Evolutionary conservation across 148 eudicot species (phyloP).

Genomic region (Rhododendron mucronatum): DNA sequence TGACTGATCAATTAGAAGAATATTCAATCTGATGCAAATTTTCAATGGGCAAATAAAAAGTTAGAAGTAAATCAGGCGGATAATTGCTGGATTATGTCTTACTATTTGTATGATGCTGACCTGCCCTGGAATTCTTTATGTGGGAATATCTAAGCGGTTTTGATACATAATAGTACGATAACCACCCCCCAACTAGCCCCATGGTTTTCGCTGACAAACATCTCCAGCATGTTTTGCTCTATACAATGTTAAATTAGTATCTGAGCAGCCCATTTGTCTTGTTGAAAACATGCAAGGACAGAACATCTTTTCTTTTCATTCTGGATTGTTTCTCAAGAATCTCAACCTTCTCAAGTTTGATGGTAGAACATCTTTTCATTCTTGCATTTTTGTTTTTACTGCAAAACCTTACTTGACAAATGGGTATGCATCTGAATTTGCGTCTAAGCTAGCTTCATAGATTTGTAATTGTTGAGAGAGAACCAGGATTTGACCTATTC

Average conservation of each 20-base stretch:
- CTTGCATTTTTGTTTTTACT: background rate
- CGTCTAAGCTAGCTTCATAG: background rate
- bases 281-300: background rate
- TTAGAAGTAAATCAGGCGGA: background rate
- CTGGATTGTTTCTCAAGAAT: background rate
- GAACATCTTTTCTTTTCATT: background rate
- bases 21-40: background rate
- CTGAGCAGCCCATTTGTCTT: background rate
- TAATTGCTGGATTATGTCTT: background rate
- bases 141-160: background rate
- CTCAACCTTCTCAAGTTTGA: background rate
- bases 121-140: background rate
- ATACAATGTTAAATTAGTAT: background rate
- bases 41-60: background rate
- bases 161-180: background rate
- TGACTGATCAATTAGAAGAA: background rate
- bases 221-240: background rate
- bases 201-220: background rate
- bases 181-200: background rate
- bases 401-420: background rate
- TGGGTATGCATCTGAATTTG: background rate
- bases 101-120: background rate
- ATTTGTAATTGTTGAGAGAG: background rate
- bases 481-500: background rate
- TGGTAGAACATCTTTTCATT: background rate